Conservation (phyloP, 2,329 filamentous ascomycete genomes). For the Capronia coronata region DNA sequence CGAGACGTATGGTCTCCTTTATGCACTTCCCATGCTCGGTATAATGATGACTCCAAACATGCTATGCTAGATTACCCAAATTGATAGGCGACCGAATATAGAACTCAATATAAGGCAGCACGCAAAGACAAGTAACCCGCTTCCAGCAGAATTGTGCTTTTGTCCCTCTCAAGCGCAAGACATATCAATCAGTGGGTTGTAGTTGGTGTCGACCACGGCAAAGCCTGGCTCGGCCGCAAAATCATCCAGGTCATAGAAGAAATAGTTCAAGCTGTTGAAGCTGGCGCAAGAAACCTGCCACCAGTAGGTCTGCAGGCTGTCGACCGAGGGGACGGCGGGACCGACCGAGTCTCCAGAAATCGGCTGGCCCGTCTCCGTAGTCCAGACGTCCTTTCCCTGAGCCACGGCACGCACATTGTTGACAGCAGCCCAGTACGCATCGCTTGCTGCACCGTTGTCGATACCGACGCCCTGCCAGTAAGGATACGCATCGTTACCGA, state of each 20-base stretch:
- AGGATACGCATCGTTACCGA: slow-evolving; percentile 61
- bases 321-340: slow-evolving; percentile 54
- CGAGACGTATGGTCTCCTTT: neutral
- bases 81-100: no score
- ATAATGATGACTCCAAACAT: neutral
- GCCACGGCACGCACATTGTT: slow-evolving; percentile 38
- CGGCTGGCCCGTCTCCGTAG: slow-evolving; percentile 86
- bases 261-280: slow-evolving; percentile 60
- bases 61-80: slow-evolving; percentile 12
- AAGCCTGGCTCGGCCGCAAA: slow-evolving; percentile 61
- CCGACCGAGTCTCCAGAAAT: slow-evolving; percentile 60
- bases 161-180: slow-evolving; percentile 29
- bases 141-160: no score
- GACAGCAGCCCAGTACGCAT: slow-evolving; percentile 47
- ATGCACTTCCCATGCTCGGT: neutral
- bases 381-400: slow-evolving; percentile 67
- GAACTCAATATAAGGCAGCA: neutral
- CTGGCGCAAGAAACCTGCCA: slow-evolving; percentile 65
- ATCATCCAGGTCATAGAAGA: slow-evolving; percentile 72
- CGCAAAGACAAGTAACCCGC: no score
- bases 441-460: slow-evolving; percentile 42
- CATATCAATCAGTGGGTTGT: slow-evolving; percentile 37
- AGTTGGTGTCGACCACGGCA: slow-evolving; percentile 53
- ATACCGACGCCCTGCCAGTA: slow-evolving; percentile 59
- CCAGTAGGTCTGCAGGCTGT: slow-evolving; percentile 77